Conservation (phyloP, 805 yeast genomes). For the Sugiyamaella marilandica region DNA sequence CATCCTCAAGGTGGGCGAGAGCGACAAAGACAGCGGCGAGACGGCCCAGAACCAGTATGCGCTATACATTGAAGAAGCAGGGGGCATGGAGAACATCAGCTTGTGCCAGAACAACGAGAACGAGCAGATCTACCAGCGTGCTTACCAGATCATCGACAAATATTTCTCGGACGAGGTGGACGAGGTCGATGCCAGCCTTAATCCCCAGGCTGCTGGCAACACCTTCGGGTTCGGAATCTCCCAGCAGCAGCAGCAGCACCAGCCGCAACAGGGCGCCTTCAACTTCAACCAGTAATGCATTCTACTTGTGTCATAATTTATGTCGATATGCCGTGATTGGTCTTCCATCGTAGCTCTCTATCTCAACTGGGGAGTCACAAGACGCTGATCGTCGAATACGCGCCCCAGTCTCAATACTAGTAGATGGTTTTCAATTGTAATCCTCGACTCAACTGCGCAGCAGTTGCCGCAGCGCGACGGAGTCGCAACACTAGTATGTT, state of each 20-base stretch:
- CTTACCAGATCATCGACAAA: constrained; percentile 82
- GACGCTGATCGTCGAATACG: no score
- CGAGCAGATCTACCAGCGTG: constrained; percentile 87
- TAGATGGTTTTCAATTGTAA: no score
- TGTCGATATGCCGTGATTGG: neutral
- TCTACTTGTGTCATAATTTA: neutral
- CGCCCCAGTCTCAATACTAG: no score
- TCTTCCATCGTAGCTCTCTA: neutral
- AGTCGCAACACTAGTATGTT: no score
- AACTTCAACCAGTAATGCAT: constrained; percentile 4
- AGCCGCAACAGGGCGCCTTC: constrained; percentile 17
- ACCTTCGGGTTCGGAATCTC: constrained; percentile 84
- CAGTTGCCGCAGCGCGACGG: no score
- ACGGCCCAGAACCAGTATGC: constrained; percentile 78
- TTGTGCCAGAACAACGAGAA: constrained; percentile 89
- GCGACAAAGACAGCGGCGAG: constrained; percentile 75
- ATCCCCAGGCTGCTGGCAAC: constrained; percentile 74
- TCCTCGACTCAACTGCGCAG: no score
- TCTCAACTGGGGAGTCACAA: no score
- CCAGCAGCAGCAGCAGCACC: constrained; percentile 27
- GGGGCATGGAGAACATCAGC: constrained; percentile 94
- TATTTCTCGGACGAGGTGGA: constrained; percentile 77
- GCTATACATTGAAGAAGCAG: constrained; percentile 91
- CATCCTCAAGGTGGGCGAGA: constrained; percentile 89
- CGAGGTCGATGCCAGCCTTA: constrained; percentile 55